These are phyloP conservation scores for Rehmannia glutinosa DNA, from an alignment of 257 asterid genomes.

Conservation along the genomic window DNA sequence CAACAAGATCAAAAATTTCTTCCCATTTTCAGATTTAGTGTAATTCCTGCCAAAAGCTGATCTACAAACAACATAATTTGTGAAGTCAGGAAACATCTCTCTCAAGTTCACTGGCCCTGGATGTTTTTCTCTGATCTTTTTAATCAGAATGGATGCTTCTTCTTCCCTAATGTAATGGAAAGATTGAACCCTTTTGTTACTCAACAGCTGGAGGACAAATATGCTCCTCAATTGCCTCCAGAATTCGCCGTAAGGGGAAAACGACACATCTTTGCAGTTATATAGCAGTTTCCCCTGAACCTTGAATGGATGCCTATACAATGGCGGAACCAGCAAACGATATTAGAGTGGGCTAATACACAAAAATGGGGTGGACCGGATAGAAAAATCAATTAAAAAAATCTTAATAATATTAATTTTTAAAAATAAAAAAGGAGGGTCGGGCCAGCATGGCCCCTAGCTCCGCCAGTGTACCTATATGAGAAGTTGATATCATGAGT, in stretches of 20 bases:
- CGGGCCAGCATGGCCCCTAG: no score
- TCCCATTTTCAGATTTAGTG: conserved; percentile 22
- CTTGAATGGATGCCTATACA: no score
- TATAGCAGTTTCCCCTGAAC: conserved; percentile 14
- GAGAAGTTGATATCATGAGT: conserved; percentile 32
- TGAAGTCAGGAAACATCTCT: conserved; percentile 15
- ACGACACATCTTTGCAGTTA: conserved; percentile 16
- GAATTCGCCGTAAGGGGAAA: conserved; percentile 32
- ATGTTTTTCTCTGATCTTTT: conserved; percentile 4
- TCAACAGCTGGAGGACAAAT: no score
- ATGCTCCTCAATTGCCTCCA: conserved; percentile 43
- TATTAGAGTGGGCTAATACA: no score
- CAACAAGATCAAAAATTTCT: conserved; percentile 6
- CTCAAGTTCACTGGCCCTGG: conserved; percentile 16
- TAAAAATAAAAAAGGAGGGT: no score
- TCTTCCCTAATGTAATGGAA: conserved; percentile 22
- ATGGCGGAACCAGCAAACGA: no score
- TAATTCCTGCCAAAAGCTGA: conserved; percentile 15
- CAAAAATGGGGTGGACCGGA: no score
- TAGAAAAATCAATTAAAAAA: no score
- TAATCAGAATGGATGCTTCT: conserved; percentile 20
- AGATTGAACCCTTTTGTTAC: no score
- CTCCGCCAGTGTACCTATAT: no score
- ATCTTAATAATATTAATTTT: no score
- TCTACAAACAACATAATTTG: conserved; percentile 8